Conservation (phyloP, 441 rosid species). For the Erodium texanum region DNA sequence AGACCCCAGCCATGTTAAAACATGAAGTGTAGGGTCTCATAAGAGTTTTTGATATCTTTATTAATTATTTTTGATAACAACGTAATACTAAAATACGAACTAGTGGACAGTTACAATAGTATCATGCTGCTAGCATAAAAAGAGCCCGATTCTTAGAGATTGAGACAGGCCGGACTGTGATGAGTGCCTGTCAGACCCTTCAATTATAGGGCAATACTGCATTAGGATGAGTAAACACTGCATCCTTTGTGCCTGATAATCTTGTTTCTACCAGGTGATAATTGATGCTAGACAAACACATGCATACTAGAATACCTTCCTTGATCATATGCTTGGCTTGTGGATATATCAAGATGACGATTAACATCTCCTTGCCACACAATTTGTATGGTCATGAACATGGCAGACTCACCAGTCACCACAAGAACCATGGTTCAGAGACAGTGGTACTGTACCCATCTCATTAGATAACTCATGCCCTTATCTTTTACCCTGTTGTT, state of each 20-base stretch:
- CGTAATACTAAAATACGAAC: neutral
- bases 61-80: neutral
- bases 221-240: neutral
- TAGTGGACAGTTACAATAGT: neutral
- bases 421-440: neutral
- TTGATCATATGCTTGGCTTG: slow-evolving; percentile 2
- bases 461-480: neutral
- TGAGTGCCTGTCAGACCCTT: slow-evolving; percentile 1
- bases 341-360: neutral
- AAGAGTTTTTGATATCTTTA: neutral
- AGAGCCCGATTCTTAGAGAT: neutral
- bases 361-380: neutral
- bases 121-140: neutral
- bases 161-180: neutral
- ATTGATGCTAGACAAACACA: neutral
- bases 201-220: neutral
- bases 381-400: neutral
- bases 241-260: neutral
- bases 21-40: neutral
- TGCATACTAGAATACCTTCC: neutral
- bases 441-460: neutral
- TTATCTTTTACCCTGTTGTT: neutral
- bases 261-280: slow-evolving; percentile 3
- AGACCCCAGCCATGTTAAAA: neutral
- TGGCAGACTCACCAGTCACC: neutral